Evolutionary conservation across 805 yeast genomes (phyloP).

Genomic region (Kazachstania kunashirensis): DNA sequence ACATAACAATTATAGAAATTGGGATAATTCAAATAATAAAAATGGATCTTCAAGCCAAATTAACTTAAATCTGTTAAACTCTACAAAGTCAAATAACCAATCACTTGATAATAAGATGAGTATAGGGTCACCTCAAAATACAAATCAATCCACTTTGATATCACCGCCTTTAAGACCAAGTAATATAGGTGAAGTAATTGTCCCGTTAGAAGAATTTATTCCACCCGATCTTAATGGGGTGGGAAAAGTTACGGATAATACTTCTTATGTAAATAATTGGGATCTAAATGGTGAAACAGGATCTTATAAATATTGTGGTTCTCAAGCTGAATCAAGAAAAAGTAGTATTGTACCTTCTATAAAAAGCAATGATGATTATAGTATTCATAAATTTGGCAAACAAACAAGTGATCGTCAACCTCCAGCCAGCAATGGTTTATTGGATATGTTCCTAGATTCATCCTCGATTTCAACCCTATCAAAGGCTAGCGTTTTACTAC

Average conservation of each 20-base stretch:
- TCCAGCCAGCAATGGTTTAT: slow-evolving; percentile 28
- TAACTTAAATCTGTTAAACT: not conserved
- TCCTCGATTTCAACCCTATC: slow-evolving; percentile 19
- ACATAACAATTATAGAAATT: not conserved
- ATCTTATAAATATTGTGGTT: not conserved
- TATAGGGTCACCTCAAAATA: not conserved
- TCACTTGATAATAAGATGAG: no score
- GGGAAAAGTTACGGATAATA: slow-evolving; percentile 22
- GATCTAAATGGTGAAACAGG: not conserved
- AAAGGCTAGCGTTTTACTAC: slow-evolving; percentile 12
- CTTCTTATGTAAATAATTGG: slow-evolving; percentile 6
- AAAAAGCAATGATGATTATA: slow-evolving; percentile 5
- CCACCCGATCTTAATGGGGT: slow-evolving; percentile 27
- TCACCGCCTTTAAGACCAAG: slow-evolving; percentile 6
- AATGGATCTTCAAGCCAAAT: slow-evolving; percentile 7
- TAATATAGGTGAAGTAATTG: slow-evolving; percentile 32
- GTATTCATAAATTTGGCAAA: not conserved
- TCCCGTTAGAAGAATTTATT: slow-evolving; percentile 32
- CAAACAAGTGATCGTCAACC: not conserved
- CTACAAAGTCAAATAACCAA: not conserved
- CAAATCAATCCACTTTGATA: not conserved
- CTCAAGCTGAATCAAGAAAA: not conserved
- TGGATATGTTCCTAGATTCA: slow-evolving; percentile 33
- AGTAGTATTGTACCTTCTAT: slow-evolving; percentile 1
- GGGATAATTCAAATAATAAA: slow-evolving; percentile 3